Conservation (phyloP, 202 grass and related monocot genomes). For the Bolboschoenoplectus hybrid region DNA sequence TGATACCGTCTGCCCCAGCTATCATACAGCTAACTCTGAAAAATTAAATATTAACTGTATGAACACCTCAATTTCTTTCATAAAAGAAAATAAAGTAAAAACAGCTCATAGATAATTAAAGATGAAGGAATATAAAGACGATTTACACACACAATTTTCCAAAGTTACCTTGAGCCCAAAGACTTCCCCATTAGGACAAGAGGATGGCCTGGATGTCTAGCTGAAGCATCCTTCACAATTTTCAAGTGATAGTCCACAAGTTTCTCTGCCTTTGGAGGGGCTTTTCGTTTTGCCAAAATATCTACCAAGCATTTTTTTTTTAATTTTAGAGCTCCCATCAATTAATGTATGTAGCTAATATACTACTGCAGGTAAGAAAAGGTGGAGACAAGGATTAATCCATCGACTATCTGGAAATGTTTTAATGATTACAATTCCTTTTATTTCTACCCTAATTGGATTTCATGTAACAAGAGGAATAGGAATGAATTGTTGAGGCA, state of each 20-base stretch:
- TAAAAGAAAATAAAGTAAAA: background rate
- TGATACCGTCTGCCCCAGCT: slow-evolving; percentile 48
- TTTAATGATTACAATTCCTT: background rate
- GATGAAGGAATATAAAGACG: background rate
- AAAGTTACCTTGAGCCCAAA: slow-evolving; percentile 75
- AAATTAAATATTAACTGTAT: slow-evolving; percentile 32
- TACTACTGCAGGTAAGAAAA: slow-evolving; percentile 28
- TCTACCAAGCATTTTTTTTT: slow-evolving; percentile 51
- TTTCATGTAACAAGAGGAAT: background rate
- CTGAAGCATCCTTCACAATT: slow-evolving; percentile 62
- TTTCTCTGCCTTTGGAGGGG: slow-evolving; percentile 85
- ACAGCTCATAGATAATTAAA: background rate
- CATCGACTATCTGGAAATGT: background rate
- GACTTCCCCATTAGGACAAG: slow-evolving; percentile 89
- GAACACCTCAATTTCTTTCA: background rate
- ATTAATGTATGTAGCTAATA: slow-evolving; percentile 25
- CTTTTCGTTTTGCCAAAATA: slow-evolving; percentile 76
- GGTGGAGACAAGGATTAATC: slow-evolving; percentile 23
- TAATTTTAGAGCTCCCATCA: slow-evolving; percentile 25
- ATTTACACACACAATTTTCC: slow-evolving; percentile 1
- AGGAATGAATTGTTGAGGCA: background rate
- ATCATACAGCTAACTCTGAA: slow-evolving; percentile 91
- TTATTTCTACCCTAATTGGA: background rate
- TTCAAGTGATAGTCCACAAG: slow-evolving; percentile 73
- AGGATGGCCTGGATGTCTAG: slow-evolving; percentile 67